phyloP scores from a whole-genome alignment of 2,329 filamentous ascomycete species.

The Thielaviopsis euricoi region DNA sequence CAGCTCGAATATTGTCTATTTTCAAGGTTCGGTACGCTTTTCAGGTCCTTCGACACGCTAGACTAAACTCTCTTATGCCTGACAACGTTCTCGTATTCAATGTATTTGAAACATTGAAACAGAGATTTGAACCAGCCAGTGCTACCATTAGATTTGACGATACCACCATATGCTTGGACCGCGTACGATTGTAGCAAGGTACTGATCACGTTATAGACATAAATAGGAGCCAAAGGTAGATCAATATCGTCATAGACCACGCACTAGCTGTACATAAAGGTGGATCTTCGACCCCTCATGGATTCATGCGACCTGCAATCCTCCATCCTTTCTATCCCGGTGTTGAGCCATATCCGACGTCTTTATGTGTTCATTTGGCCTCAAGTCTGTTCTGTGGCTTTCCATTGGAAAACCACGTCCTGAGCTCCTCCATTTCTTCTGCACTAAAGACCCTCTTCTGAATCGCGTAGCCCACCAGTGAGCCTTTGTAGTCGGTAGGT shows the following conservation, averaged over 20 bases:
- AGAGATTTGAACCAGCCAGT: too few relatives aligned
- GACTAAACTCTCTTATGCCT: too few relatives aligned
- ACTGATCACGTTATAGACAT: neutral
- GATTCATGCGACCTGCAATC: neutral
- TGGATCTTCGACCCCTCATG: neutral
- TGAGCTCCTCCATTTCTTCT: neutral
- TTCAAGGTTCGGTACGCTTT: too few relatives aligned
- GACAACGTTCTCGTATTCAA: neutral
- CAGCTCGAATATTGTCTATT: too few relatives aligned
- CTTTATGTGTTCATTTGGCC: neutral
- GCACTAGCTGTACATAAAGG: neutral
- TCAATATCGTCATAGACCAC: neutral
- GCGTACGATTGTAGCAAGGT: neutral
- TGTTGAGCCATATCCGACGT: neutral
- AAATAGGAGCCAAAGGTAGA: neutral
- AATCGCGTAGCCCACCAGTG: neutral
- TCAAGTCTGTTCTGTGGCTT: neutral
- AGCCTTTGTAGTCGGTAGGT: neutral
- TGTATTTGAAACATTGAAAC: neutral
- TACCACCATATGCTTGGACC: neutral
- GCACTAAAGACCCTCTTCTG: neutral
- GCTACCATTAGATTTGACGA: neutral
- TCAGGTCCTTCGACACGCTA: too few relatives aligned
- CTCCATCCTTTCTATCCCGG: neutral
- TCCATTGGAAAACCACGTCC: neutral